Evolutionary conservation across 2,329 filamentous ascomycete genomes (phyloP).

Genomic region (Grosmannia huntii): DNA sequence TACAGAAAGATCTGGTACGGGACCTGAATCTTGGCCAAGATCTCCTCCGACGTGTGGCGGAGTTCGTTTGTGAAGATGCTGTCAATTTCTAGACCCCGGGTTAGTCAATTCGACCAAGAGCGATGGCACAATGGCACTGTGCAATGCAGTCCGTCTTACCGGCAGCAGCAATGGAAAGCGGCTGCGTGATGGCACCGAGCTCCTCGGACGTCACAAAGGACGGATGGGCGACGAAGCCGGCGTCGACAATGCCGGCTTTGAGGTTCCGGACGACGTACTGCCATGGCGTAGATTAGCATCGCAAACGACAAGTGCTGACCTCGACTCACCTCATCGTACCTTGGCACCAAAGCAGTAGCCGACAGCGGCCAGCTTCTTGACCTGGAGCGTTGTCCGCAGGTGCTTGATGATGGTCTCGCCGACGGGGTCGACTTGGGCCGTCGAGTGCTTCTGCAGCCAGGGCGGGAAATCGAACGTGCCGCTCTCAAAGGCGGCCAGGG

Average conservation of each 20-base stretch:
- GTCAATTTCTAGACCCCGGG: slow-evolving; percentile 34
- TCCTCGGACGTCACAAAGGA: slow-evolving; percentile 59
- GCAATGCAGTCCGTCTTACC: slow-evolving; percentile 14
- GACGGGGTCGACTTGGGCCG: slow-evolving; percentile 37
- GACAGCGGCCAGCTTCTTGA: slow-evolving; percentile 48
- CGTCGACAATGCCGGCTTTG: slow-evolving; percentile 46
- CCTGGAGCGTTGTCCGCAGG: slow-evolving; percentile 39
- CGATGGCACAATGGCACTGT: no score
- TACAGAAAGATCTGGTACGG: slow-evolving; percentile 70
- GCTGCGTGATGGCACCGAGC: slow-evolving; percentile 50
- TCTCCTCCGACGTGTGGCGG: slow-evolving; percentile 52
- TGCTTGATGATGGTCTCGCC: slow-evolving; percentile 40
- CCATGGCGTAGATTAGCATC: not conserved
- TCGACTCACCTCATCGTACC: slow-evolving; percentile 21
- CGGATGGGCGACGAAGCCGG: slow-evolving; percentile 64
- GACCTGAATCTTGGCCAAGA: slow-evolving; percentile 40
- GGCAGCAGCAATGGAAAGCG: slow-evolving; percentile 52
- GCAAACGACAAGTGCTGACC: not conserved
- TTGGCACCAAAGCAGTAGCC: slow-evolving; percentile 71
- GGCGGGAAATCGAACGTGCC: slow-evolving; percentile 25
- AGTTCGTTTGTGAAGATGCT: slow-evolving; percentile 51
- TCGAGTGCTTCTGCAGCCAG: slow-evolving; percentile 31
- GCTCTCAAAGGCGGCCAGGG: slow-evolving; percentile 32
- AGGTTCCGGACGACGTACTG: slow-evolving; percentile 59
- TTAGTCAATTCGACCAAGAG: not conserved